Percentiles rank a stretch among this genome's conserved stretches.
phyloP scores from a whole-genome alignment of 768 basidiomycete genomes.

The Zangia roseola region DNA sequence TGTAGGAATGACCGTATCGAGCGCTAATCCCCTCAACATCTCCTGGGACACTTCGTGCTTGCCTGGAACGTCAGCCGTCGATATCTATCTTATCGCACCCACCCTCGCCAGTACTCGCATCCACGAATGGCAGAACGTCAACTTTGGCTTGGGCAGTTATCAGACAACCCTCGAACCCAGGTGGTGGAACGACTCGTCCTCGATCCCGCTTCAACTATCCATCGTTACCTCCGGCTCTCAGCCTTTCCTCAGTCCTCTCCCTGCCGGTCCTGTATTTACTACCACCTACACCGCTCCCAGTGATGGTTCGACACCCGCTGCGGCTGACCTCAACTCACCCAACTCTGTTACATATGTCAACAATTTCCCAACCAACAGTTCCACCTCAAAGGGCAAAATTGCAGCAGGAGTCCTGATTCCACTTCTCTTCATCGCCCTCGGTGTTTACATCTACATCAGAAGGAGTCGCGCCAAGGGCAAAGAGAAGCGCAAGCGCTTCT shows the following conservation, averaged over 20 bases:
- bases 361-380: constrained; percentile 33
- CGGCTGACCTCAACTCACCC: constrained; percentile 40
- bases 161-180: constrained; percentile 50
- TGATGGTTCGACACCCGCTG: constrained; percentile 37
- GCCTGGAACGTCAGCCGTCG: constrained; percentile 42
- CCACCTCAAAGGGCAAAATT: constrained; percentile 51
- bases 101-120: constrained; percentile 40
- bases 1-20: constrained; percentile 44
- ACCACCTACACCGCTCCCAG: constrained; percentile 54
- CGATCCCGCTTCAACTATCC: constrained; percentile 52
- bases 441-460: constrained; percentile 50
- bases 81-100: constrained; percentile 69
- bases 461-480: constrained; percentile 47
- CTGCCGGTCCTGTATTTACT: constrained; percentile 69
- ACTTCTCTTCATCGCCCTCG: constrained; percentile 53
- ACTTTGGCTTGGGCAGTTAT: constrained; percentile 48
- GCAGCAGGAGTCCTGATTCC: constrained; percentile 66
- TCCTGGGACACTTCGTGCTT: constrained; percentile 67
- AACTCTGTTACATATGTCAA: constrained; percentile 41
- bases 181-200: constrained; percentile 67
- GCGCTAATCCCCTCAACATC: constrained; percentile 50
- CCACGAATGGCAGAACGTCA: constrained; percentile 57
- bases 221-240: constrained; percentile 53
- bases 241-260: constrained; percentile 50
- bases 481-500: constrained; percentile 58